Conservation (phyloP, 1,284 basidiomycete species). For the Phlebopus sp. region DNA sequence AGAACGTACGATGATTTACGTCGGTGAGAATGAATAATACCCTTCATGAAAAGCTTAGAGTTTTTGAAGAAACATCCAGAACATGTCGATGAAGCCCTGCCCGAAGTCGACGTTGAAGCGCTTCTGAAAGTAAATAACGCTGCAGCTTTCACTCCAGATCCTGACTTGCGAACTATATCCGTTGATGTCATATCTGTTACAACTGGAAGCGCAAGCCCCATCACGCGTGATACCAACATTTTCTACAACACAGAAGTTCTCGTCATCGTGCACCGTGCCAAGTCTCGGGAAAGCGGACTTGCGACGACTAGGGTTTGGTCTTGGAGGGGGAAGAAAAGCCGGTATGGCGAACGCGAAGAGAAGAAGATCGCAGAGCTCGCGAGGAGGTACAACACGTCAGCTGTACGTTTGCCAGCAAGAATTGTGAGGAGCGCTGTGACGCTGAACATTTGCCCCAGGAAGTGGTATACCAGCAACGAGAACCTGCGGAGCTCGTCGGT, state of each 20-base stretch:
- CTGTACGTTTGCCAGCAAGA: constrained; percentile 38
- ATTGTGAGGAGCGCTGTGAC: neutral
- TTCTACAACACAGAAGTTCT: constrained; percentile 74
- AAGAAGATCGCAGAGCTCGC: constrained; percentile 67
- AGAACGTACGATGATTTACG: constrained; percentile 22
- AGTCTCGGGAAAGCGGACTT: constrained; percentile 60
- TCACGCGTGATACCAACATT: constrained; percentile 44
- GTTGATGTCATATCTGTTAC: constrained; percentile 64
- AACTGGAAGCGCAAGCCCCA: constrained; percentile 44
- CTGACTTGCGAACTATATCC: constrained; percentile 57
- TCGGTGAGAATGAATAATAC: constrained; percentile 25
- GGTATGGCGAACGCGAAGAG: constrained; percentile 54
- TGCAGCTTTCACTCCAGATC: constrained; percentile 28
- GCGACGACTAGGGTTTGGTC: constrained; percentile 69
- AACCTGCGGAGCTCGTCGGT: constrained; percentile 59
- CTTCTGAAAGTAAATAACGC: constrained; percentile 36
- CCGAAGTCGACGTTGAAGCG: constrained; percentile 46
- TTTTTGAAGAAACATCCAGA: constrained; percentile 29
- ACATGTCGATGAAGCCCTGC: constrained; percentile 44
- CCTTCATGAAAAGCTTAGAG: neutral
- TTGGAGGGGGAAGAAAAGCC: constrained; percentile 60
- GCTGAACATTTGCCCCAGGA: constrained; percentile 34
- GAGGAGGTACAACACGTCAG: constrained; percentile 61
- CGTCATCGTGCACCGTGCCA: constrained; percentile 64
- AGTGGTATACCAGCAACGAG: constrained; percentile 53